Base-by-base conservation (phyloP, 139 green algal genomes). In the Chlorella vulgaris region DNA sequence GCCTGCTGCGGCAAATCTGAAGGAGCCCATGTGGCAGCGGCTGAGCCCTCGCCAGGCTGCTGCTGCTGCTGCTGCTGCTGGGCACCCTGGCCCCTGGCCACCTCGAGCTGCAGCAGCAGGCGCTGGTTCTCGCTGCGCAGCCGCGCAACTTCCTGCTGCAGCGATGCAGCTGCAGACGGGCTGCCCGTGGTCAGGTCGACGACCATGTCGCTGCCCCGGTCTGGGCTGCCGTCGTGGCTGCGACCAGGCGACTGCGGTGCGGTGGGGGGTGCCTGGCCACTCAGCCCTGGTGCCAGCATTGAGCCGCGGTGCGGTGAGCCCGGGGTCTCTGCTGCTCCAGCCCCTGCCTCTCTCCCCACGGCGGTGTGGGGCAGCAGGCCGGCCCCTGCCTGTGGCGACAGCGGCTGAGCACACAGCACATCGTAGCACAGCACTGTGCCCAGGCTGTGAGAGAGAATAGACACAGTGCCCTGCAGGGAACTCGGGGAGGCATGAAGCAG, bases 391-490 rank as follows among this genome's bases (percentile, higher is more conserved):
- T 70, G 63, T 2, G 67, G 39, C 5, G 24, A 19, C 13, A 38
- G 51, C 36, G 75, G 75, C 76, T 96, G 92, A 67, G 93, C 88
- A 71, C 86, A 95, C 29, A 96, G 86, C 36, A 96, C 84, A 78
- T 96, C 92, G 63, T 90, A 94, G 53, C 74, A 85, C 22, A 96
- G 87, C 29, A 96, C 89, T n/a, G 80, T 86, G 31, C 92, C 92
- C 36, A 96, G 82, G 18, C 83, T 91, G 74, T 96, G 93, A 3
- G 92, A 92, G 47, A 93, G 69, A 29, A 96, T 86, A 35, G 87
- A 90, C 28, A 95, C 86, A 3, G 61, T 68, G 31, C 88, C 88
- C 70, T 85, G 84, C 78, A 71, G 21, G 31, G 55, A 43, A 24
- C 67, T 7, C 38, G n/a, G n/a, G 42, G 53, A 31, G 21, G 7